Evolutionary conservation across 805 yeast species (phyloP).

Genomic region (Teunomyces tritomae): DNA sequence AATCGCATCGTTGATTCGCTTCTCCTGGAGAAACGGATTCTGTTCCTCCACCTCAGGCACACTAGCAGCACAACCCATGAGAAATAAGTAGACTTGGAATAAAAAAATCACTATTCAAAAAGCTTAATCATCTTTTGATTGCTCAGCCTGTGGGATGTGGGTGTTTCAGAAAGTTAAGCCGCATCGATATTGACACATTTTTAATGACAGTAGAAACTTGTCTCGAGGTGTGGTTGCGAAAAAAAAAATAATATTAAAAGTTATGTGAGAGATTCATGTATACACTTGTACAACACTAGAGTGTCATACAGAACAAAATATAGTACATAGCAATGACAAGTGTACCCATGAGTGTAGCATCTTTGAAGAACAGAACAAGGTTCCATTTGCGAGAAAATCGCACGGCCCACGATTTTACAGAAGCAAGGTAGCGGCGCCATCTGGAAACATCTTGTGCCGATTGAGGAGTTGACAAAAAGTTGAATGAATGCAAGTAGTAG

Average conservation of each 20-base stretch:
- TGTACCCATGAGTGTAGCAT: conserved; percentile 16
- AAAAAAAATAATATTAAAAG: neutral
- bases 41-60: conserved; percentile 38
- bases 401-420: neutral
- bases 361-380: conserved; percentile 16
- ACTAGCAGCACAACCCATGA: conserved; percentile 74
- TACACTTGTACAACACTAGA: conserved; percentile 7
- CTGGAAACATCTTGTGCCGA: conserved; percentile 2
- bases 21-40: conserved; percentile 55
- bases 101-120: too few species aligned
- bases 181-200: conserved; percentile 17
- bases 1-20: conserved; percentile 57
- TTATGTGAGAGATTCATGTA: too few species aligned
- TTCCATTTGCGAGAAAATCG: conserved; percentile 20
- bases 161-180: conserved; percentile 11
- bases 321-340: conserved; percentile 20
- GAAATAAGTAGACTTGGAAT: neutral
- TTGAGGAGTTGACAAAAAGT: neutral
- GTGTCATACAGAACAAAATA: conserved; percentile 19
- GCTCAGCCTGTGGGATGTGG: neutral
- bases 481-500: conserved; percentile 9
- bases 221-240: neutral
- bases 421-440: conserved; percentile 1
- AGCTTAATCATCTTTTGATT: neutral
- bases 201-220: neutral